Conservation (phyloP, 108 stramenopile species). For the Seminavis robusta region DNA sequence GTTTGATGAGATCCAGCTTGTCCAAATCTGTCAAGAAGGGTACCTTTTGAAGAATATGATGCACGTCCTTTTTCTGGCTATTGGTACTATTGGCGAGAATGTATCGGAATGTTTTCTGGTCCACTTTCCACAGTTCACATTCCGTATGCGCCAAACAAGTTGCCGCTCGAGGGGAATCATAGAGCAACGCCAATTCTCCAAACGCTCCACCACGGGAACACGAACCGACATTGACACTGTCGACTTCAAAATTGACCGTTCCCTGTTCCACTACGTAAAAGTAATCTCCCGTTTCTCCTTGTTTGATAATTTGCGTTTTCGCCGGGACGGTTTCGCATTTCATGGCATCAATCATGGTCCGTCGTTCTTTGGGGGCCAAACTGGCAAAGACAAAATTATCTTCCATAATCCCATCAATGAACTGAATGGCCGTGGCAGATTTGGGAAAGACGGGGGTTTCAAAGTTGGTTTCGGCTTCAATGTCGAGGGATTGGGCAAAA, state of each 20-base stretch:
- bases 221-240: conserved; percentile 42
- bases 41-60: conserved; percentile 47
- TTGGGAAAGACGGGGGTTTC: too few relatives aligned
- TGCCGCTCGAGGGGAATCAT: conserved; percentile 80
- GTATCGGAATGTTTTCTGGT: conserved; percentile 60
- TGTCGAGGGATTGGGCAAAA: too few relatives aligned
- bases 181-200: conserved; percentile 86
- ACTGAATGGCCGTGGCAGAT: too few relatives aligned
- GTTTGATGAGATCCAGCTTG: conserved; percentile 42
- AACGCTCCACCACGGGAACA: conserved; percentile 53
- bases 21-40: conserved; percentile 50
- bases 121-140: conserved; percentile 50
- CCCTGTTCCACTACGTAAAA: conserved; percentile 72
- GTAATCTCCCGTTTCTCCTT: conserved; percentile 73
- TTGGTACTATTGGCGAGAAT: conserved; percentile 52
- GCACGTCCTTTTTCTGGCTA: conserved; percentile 34
- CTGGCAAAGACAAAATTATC: conserved; percentile 69
- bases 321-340: conserved; percentile 33
- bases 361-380: conserved; percentile 39
- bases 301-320: conserved; percentile 60
- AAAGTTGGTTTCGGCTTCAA: too few relatives aligned
- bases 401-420: conserved; percentile 42
- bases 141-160: conserved; percentile 43
- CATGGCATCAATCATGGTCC: conserved; percentile 65
- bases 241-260: conserved; percentile 45